phyloP scores from a whole-genome alignment of 208 protist species.

The Borovskyia barvae region DNA sequence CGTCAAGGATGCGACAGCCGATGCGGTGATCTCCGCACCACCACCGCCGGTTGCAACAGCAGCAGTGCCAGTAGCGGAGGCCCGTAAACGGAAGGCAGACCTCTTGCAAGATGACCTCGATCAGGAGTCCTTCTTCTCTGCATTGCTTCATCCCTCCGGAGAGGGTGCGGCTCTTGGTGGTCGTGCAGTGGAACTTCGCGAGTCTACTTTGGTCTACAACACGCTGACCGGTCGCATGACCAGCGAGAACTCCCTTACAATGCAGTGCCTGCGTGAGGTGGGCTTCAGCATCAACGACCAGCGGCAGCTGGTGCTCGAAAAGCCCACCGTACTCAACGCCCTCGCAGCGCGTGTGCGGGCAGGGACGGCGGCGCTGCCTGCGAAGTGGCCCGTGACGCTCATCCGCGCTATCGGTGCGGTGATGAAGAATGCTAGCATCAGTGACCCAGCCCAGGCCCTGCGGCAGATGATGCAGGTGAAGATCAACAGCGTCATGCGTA shows the following conservation, averaged over 20 bases:
- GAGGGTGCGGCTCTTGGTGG: not conserved
- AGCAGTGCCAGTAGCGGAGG: not conserved
- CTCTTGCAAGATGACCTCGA: constrained; percentile 18
- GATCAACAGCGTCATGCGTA: constrained; percentile 72
- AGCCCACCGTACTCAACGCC: constrained; percentile 53
- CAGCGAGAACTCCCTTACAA: constrained; percentile 58
- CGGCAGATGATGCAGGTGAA: constrained; percentile 82
- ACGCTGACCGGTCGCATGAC: constrained; percentile 84
- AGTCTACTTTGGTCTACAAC: constrained; percentile 78
- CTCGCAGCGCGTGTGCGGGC: constrained; percentile 64
- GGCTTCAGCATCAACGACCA: constrained; percentile 79
- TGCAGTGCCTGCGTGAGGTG: constrained; percentile 56
- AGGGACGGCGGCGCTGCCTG: constrained; percentile 47
- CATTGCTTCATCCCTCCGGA: constrained; percentile 5
- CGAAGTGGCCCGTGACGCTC: constrained; percentile 75
- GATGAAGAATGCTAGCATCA: constrained; percentile 55
- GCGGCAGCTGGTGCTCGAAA: constrained; percentile 62
- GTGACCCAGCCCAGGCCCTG: constrained; percentile 68
- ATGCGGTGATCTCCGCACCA: not conserved
- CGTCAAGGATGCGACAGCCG: no score
- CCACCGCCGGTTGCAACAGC: not conserved
- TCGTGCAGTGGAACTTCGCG: constrained; percentile 4
- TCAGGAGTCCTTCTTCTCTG: constrained; percentile 34
- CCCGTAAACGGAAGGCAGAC: not conserved
- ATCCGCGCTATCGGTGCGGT: constrained; percentile 55